Base-by-base conservation (phyloP, 257 asterid species). In the Plantago elongata region DNA sequence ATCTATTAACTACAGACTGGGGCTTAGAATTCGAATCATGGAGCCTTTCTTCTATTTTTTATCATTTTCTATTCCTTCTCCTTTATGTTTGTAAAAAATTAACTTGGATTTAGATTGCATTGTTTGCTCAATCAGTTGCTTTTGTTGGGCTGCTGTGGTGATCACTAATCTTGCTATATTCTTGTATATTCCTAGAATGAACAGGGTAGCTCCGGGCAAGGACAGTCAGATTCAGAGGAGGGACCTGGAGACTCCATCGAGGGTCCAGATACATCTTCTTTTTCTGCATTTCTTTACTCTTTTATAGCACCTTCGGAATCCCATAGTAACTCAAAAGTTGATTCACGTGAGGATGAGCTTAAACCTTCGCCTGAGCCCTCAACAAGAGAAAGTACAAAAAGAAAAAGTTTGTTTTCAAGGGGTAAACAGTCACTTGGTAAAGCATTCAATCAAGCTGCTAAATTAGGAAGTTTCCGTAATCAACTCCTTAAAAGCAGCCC, bases 231-330 rank as follows among this genome's bases (percentile, higher is more conserved):
- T 51, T 74, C 68, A 18, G 75, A 83, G 59, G 89, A 74, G 65
- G 88, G 68, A 22, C 29, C 77, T 16, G 79, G 66, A 74, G 84
- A 84, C 60, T 66, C 79, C 54, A 74, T 69, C 67, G 83, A 81
- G 50, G 97, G 95, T 58, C 99, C 99, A 8, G 97, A 93, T 80
- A 93, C 99, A 15, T 87, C 99, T 51, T 93, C 99, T 1, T 87
- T 93, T 75, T 15, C 96, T 5, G 97, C 99, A 6, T 93, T 93
- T 71, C 73, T 89, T 0, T 84, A 77, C 69, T 93, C 99, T 40
- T 76, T 93, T 22, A 69, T 89, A 62, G 89, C 91, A 62, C 75
- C 88, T 64, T 76, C 99, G 3, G 89, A 80, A 55, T 57, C 84
- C 56, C 78, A 64, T n/a, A 63, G 48, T 58, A 9, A 17, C 13